Conservation (phyloP, 1,284 basidiomycete genomes). For the Bondarzewia mesenterica region DNA sequence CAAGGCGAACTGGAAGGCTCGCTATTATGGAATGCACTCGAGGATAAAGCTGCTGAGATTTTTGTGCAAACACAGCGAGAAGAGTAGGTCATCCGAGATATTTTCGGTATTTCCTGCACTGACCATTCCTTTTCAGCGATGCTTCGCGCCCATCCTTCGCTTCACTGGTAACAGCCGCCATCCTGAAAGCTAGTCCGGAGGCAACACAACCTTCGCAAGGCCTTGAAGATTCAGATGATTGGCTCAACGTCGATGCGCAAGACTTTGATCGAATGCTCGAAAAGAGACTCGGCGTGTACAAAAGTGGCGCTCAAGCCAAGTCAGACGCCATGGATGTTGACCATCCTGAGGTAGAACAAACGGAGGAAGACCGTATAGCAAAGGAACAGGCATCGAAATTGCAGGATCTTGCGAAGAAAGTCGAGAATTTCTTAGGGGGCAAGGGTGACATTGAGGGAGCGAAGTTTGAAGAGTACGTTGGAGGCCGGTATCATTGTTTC, state of each 20-base stretch:
- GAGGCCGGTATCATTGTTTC: not conserved
- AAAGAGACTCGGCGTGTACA: constrained; percentile 25
- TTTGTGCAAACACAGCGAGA: constrained; percentile 58
- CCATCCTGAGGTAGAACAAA: constrained; percentile 18
- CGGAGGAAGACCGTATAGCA: constrained; percentile 38
- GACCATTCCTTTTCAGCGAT: constrained; percentile 34
- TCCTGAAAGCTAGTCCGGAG: constrained; percentile 31
- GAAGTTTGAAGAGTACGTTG: constrained; percentile 75
- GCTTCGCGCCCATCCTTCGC: constrained; percentile 67
- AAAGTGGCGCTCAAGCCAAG: constrained; percentile 8
- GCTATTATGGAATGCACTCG: constrained; percentile 62
- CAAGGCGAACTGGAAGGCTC: constrained; percentile 70
- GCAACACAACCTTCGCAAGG: constrained; percentile 13
- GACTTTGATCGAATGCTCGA: constrained; percentile 60
- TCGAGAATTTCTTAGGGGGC: constrained; percentile 82
- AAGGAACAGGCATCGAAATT: constrained; percentile 64
- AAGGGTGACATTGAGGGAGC: constrained; percentile 85
- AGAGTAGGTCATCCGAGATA: constrained; percentile 43
- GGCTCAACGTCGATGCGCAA: constrained; percentile 61
- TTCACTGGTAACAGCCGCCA: constrained; percentile 55
- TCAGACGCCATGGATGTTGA: constrained; percentile 41
- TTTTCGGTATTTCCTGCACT: not conserved
- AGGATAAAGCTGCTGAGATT: constrained; percentile 58
- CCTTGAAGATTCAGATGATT: constrained; percentile 63
- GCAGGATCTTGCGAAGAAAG: constrained; percentile 72